Conservation (phyloP, 2,329 filamentous ascomycete species). For the Fusarium xylarioides region DNA sequence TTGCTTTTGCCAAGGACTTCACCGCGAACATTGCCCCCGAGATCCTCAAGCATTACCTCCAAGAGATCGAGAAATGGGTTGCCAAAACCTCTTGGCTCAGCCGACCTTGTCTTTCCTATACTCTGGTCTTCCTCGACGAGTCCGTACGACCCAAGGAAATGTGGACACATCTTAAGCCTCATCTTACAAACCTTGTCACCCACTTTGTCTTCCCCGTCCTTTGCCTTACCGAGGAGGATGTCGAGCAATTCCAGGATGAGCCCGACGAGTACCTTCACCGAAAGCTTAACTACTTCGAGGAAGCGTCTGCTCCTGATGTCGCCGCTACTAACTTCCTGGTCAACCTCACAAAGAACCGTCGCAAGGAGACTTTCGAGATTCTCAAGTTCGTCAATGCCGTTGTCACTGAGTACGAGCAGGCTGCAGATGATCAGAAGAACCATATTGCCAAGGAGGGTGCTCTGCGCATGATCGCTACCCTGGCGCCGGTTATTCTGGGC, state of each 20-base stretch:
- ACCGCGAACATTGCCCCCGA: slow-evolving; percentile 91
- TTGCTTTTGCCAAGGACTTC: slow-evolving; percentile 88
- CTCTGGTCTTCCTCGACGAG: slow-evolving; percentile 93
- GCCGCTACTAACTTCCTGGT: slow-evolving; percentile 97
- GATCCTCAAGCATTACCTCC: slow-evolving; percentile 93
- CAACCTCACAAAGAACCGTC: slow-evolving; percentile 89
- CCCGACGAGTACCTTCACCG: slow-evolving; percentile 97
- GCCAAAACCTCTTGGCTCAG: slow-evolving; percentile 94
- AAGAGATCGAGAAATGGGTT: slow-evolving; percentile 97
- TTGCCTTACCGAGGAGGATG: slow-evolving; percentile 89
- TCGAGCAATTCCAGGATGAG: slow-evolving; percentile 93
- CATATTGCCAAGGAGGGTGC: slow-evolving; percentile 96
- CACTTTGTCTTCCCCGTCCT: slow-evolving; percentile 96
- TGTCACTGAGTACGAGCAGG: slow-evolving; percentile 89
- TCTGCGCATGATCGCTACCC: slow-evolving; percentile 93
- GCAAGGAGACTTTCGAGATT: slow-evolving; percentile 95
- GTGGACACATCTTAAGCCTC: slow-evolving; percentile 93
- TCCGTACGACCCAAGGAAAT: slow-evolving; percentile 97
- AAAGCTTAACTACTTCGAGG: slow-evolving; percentile 97
- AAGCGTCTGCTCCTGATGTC: slow-evolving; percentile 93
- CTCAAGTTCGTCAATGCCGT: slow-evolving; percentile 94
- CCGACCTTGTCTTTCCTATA: slow-evolving; percentile 92
- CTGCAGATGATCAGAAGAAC: slow-evolving; percentile 88
- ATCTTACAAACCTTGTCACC: slow-evolving; percentile 90
- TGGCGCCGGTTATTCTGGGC: slow-evolving; percentile 91